A percentile compares a stretch with the other conserved stretches of the same genome.
phyloP scores from a whole-genome alignment of 2,329 filamentous ascomycete species.

The Hysterium pulicare region DNA sequence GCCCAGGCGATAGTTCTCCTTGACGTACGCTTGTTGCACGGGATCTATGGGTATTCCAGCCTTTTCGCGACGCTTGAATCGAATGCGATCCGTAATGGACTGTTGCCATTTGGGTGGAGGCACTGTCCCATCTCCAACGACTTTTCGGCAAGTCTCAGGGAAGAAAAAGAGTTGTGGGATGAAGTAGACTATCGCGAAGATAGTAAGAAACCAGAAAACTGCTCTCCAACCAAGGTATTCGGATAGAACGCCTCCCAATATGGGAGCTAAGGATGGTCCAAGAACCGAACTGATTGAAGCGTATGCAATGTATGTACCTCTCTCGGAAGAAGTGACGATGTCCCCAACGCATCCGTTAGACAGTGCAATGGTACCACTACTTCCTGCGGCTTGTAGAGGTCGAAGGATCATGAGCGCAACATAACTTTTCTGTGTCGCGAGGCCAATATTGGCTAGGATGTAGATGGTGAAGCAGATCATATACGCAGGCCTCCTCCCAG shows the following conservation, averaged over 20 bases:
- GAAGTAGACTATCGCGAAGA: slow-evolving; percentile 37
- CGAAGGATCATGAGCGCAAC: slow-evolving; percentile 33
- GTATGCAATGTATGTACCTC: slow-evolving; percentile 64
- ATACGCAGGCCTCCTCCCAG: slow-evolving; percentile 51
- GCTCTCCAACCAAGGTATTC: slow-evolving; percentile 37
- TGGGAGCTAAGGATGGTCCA: slow-evolving; percentile 30
- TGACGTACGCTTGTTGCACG: slow-evolving; percentile 5
- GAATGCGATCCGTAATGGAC: background rate
- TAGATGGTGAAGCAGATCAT: slow-evolving; percentile 38
- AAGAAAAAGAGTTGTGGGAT: slow-evolving; percentile 36
- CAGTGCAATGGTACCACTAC: slow-evolving; percentile 50
- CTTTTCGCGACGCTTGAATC: background rate
- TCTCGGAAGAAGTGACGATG: slow-evolving; percentile 63
- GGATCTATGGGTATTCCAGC: background rate
- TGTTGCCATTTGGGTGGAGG: slow-evolving; percentile 24
- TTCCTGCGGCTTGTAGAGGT: slow-evolving; percentile 38
- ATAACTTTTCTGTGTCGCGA: slow-evolving; percentile 32
- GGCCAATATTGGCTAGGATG: slow-evolving; percentile 30
- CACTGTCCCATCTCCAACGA: slow-evolving; percentile 40
- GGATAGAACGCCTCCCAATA: slow-evolving; percentile 33
- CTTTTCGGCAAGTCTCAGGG: slow-evolving; percentile 41
- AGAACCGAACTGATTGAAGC: slow-evolving; percentile 58
- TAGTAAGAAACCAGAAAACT: slow-evolving; percentile 42
- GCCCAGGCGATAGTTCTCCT: slow-evolving; percentile 23
- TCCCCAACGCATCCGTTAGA: slow-evolving; percentile 71